Conservation (phyloP, 306 rosid genomes). For the Inga laurina region DNA sequence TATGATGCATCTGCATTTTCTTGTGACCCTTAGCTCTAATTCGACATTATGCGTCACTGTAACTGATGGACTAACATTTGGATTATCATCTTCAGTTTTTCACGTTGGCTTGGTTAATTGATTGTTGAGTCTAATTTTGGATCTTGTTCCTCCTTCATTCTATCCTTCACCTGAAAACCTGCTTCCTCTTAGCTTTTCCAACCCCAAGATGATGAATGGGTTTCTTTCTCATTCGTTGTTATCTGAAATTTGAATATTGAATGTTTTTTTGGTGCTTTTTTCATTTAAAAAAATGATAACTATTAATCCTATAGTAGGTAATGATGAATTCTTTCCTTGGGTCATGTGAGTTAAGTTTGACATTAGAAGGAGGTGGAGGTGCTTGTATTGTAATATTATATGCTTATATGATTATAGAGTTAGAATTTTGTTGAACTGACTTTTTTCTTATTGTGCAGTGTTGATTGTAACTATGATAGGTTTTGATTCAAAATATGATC, state of each 20-base stretch:
- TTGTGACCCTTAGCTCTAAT: neutral
- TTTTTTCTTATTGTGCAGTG: neutral
- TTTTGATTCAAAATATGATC: neutral
- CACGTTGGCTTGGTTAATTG: neutral
- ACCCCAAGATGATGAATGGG: neutral
- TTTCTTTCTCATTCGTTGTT: neutral
- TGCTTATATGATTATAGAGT: neutral
- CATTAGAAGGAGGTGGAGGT: neutral
- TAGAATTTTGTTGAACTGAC: neutral
- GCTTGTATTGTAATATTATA: neutral
- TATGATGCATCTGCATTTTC: neutral
- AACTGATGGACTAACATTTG: neutral
- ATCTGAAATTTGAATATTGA: neutral
- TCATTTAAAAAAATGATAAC: neutral
- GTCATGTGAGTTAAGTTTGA: neutral
- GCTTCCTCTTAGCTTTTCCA: neutral
- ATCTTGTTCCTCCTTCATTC: neutral
- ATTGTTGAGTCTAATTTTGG: neutral
- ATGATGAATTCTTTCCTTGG: conserved; percentile 1
- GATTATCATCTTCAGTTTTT: neutral
- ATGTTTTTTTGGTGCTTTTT: neutral
- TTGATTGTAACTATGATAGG: neutral
- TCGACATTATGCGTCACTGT: neutral
- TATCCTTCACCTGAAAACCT: neutral
- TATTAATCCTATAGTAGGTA: neutral